Conservation (phyloP, 768 basidiomycete genomes). For the Leucosporidium scottii region DNA sequence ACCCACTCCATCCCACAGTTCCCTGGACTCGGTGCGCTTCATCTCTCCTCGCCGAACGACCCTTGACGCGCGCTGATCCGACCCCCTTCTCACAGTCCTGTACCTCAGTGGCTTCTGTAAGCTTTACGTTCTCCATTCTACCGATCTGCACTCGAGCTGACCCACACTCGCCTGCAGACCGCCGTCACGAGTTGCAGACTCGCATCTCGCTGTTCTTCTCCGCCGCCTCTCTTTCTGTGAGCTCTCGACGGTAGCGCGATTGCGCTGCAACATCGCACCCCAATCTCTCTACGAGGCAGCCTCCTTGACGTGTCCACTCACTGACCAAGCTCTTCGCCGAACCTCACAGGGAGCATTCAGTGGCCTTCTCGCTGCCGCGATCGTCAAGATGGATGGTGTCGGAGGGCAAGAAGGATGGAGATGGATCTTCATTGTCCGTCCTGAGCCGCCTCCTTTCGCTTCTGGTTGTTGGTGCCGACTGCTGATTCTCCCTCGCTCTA, state of each 20-base stretch:
- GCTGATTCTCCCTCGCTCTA: constrained; percentile 18
- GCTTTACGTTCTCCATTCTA: too few relatives aligned
- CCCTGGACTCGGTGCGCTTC: constrained; percentile 21
- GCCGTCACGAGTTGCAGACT: constrained; percentile 36
- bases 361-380: constrained; percentile 44
- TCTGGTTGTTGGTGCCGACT: too few relatives aligned
- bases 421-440: constrained; percentile 25
- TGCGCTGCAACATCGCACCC: too few relatives aligned
- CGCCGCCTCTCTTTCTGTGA: constrained; percentile 36
- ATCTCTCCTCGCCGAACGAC: too few relatives aligned
- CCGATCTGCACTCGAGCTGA: too few relatives aligned
- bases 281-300: too few relatives aligned
- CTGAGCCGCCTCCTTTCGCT: background rate
- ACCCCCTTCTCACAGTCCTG: constrained; percentile 5
- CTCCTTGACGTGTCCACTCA: too few relatives aligned
- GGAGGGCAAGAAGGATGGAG: constrained; percentile 42
- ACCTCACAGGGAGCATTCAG: constrained; percentile 37
- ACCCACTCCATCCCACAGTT: background rate
- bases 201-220: constrained; percentile 40
- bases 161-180: constrained; percentile 3
- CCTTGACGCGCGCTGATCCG: too few relatives aligned
- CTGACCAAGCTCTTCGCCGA: too few relatives aligned
- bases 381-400: constrained; percentile 38
- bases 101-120: constrained; percentile 36
- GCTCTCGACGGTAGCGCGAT: too few relatives aligned